These are phyloP conservation scores for Metarhizium sp. DNA, from an alignment of 2,329 filamentous ascomycete genomes.

Conservation along the genomic window DNA sequence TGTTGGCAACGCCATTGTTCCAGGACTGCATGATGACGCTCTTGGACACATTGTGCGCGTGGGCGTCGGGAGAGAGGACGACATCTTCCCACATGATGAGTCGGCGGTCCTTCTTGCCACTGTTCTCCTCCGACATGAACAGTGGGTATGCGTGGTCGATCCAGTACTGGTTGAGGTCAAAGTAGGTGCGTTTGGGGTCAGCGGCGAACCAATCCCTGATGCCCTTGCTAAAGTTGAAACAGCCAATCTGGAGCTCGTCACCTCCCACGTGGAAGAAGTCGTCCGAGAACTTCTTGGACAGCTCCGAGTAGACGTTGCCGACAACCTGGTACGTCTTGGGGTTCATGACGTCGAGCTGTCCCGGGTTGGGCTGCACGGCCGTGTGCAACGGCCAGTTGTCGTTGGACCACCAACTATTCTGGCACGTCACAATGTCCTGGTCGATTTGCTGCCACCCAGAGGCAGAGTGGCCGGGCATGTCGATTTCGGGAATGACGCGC, in stretches of 20 bases:
- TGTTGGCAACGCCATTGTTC: conserved; percentile 43
- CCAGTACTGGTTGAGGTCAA: conserved; percentile 45
- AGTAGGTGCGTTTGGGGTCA: conserved; percentile 31
- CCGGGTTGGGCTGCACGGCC: conserved; percentile 44
- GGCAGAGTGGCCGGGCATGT: conserved; percentile 47
- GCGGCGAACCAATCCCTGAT: conserved; percentile 40
- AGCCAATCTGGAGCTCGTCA: conserved; percentile 41
- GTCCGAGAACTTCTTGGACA: conserved; percentile 40
- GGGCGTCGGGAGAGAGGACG: conserved; percentile 28
- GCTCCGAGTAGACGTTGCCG: conserved; percentile 41
- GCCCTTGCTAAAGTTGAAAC: conserved; percentile 46
- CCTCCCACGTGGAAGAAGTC: conserved; percentile 46
- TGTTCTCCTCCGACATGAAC: conserved; percentile 23
- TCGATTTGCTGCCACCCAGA: conserved; percentile 46
- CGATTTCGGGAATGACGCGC: conserved; percentile 47
- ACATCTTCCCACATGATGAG: conserved; percentile 51
- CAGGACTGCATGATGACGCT: conserved; percentile 44
- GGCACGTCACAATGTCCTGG: conserved; percentile 42
- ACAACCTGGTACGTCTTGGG: conserved; percentile 46
- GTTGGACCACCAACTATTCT: conserved; percentile 51
- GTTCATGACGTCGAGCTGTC: conserved; percentile 46
- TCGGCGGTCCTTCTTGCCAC: conserved; percentile 31
- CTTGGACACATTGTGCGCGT: conserved; percentile 36
- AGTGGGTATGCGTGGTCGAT: conserved; percentile 41
- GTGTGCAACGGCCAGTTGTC: conserved; percentile 44